These are phyloP conservation scores for Decorospora gaudefroyi DNA, from an alignment of 2,329 filamentous ascomycete genomes.

Conservation along the genomic window DNA sequence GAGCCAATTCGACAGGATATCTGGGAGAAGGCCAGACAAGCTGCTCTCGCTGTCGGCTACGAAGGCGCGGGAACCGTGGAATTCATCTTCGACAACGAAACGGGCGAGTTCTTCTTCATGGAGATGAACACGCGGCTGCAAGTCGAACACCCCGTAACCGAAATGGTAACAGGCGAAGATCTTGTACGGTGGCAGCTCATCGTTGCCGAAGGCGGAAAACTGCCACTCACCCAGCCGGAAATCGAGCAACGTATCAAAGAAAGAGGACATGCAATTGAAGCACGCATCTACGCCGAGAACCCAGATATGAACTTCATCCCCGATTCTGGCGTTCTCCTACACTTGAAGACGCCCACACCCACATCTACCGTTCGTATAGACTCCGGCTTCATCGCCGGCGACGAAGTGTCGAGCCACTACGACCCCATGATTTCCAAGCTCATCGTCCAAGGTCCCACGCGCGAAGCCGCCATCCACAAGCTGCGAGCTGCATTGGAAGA, in stretches of 20 bases:
- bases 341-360: slow-evolving; percentile 73
- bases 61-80: slow-evolving; percentile 70
- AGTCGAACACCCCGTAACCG: slow-evolving; percentile 94
- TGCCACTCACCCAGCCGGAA: slow-evolving; percentile 68
- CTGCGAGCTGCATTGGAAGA: slow-evolving; percentile 78
- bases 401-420: slow-evolving; percentile 91
- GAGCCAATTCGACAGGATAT: slow-evolving; percentile 65
- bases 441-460: slow-evolving; percentile 80
- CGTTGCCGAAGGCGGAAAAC: slow-evolving; percentile 72
- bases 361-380: slow-evolving; percentile 83
- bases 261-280: slow-evolving; percentile 88
- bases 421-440: slow-evolving; percentile 99
- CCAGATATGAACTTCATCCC: slow-evolving; percentile 90
- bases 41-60: slow-evolving; percentile 66
- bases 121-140: slow-evolving; percentile 82
- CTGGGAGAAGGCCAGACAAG: slow-evolving; percentile 67
- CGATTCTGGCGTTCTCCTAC: slow-evolving; percentile 84
- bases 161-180: slow-evolving; percentile 75
- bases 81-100: slow-evolving; percentile 71
- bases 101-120: slow-evolving; percentile 70
- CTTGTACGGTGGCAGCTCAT: slow-evolving; percentile 95
- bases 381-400: slow-evolving; percentile 87
- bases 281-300: slow-evolving; percentile 94
- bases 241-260: slow-evolving; percentile 71
- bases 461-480: slow-evolving; percentile 81